A percentile compares a stretch with the other conserved stretches of the same genome.
Evolutionary conservation across 1,139 yeast species (phyloP).

Genomic region (Debaryomyces psychrophilus): DNA sequence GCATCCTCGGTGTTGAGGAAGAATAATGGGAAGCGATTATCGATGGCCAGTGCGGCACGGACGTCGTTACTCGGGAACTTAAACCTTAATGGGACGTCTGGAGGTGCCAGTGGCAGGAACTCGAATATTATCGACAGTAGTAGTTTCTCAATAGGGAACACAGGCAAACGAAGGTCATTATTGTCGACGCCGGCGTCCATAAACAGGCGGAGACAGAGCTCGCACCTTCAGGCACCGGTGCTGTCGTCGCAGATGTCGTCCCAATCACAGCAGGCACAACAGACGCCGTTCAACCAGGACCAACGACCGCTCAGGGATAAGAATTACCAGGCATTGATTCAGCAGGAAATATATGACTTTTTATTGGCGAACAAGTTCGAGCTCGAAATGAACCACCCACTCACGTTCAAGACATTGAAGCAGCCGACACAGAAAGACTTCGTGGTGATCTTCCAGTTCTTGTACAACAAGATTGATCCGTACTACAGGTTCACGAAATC

Average conservation of each 20-base stretch:
- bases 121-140: constrained; percentile 9
- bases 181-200: constrained; percentile 45
- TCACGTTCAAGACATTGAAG: constrained; percentile 65
- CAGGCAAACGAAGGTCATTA: constrained; percentile 37
- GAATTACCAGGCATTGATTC: constrained; percentile 64
- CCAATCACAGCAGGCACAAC: constrained; percentile 15
- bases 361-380: constrained; percentile 68
- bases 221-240: constrained; percentile 16
- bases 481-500: constrained; percentile 69
- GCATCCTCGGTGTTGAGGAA: constrained; percentile 34
- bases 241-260: constrained; percentile 24
- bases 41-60: constrained; percentile 41
- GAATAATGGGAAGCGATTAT: constrained; percentile 35
- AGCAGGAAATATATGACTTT: constrained; percentile 69
- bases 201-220: constrained; percentile 37
- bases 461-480: constrained; percentile 78
- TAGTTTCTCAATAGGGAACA: constrained; percentile 15
- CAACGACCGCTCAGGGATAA: constrained; percentile 80
- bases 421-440: constrained; percentile 91
- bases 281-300: constrained; percentile 38
- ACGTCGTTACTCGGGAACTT: constrained; percentile 29
- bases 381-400: constrained; percentile 68
- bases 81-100: constrained; percentile 11
- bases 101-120: constrained; percentile 10
- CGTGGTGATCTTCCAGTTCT: constrained; percentile 74